Evolutionary conservation across 2,329 filamentous ascomycete species (phyloP).

Genomic region (Neofusicoccum kwambonambiense): DNA sequence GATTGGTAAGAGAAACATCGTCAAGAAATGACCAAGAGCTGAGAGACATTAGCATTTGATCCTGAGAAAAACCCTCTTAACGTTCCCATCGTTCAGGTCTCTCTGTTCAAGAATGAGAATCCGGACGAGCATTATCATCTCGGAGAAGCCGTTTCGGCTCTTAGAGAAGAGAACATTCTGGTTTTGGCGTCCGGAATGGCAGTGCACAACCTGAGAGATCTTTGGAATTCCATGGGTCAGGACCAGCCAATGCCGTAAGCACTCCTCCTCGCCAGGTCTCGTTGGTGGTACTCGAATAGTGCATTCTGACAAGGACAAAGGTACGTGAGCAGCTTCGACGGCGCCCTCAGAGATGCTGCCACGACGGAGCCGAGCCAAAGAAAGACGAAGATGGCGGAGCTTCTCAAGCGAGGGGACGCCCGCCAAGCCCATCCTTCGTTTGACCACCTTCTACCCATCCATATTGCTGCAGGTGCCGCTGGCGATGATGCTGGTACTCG

Average conservation of each 20-base stretch:
- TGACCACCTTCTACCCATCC: slow-evolving; percentile 62
- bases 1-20: slow-evolving; percentile 38
- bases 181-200: slow-evolving; percentile 23
- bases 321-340: slow-evolving; percentile 34
- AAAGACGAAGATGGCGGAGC: slow-evolving; percentile 33
- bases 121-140: slow-evolving; percentile 21
- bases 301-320: slow-evolving; percentile 4
- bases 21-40: neutral
- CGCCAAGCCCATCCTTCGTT: slow-evolving; percentile 63
- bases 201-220: slow-evolving; percentile 38
- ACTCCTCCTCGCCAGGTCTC: neutral
- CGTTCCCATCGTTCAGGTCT: slow-evolving; percentile 27
- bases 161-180: slow-evolving; percentile 23
- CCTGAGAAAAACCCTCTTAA: slow-evolving; percentile 37
- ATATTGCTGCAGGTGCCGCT: slow-evolving; percentile 56
- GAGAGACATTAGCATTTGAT: slow-evolving; percentile 31
- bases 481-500: slow-evolving; percentile 48
- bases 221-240: slow-evolving; percentile 24
- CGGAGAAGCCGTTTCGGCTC: slow-evolving; percentile 20
- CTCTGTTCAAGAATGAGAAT: slow-evolving; percentile 22
- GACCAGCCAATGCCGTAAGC: slow-evolving; percentile 26
- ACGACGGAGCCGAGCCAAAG: slow-evolving; percentile 26
- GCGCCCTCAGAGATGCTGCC: slow-evolving; percentile 26
- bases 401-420: slow-evolving; percentile 49
- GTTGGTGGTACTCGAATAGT: neutral